A percentile compares a stretch with the other conserved stretches of the same genome.
phyloP scores from a whole-genome alignment of 1,139 yeast species.

The Lodderomyces jiufengensis region DNA sequence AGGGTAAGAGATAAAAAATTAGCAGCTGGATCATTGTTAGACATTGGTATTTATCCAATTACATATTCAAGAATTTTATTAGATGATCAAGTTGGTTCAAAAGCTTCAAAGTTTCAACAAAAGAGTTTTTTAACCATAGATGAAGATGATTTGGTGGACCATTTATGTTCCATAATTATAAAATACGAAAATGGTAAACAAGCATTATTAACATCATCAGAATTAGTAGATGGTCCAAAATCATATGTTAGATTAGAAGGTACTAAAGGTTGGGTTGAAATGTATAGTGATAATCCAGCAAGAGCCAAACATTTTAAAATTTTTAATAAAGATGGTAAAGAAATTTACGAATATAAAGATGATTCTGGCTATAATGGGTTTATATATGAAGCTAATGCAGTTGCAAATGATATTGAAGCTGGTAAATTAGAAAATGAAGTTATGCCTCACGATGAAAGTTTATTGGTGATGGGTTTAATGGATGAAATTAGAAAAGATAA shows the following conservation, averaged over 20 bases:
- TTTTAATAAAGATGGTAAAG: conserved; percentile 21
- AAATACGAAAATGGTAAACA: conserved; percentile 34
- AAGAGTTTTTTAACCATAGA: conserved; percentile 33
- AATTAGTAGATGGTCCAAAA: conserved; percentile 24
- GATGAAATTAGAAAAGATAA: conserved; percentile 41
- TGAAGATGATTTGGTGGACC: conserved; percentile 32
- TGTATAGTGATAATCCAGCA: conserved; percentile 36
- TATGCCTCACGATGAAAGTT: conserved; percentile 44
- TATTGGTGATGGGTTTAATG: conserved; percentile 41
- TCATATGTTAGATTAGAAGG: conserved; percentile 39
- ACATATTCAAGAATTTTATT: conserved; percentile 45
- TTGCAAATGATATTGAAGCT: conserved; percentile 37
- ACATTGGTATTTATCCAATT: conserved; percentile 56
- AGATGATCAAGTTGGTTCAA: conserved; percentile 28
- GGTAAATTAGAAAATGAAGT: conserved; percentile 31
- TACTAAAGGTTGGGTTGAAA: conserved; percentile 33
- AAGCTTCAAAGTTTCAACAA: conserved; percentile 25
- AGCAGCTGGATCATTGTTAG: conserved; percentile 62
- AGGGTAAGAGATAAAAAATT: conserved; percentile 42
- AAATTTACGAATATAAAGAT: conserved; percentile 25
- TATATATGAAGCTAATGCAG: conserved; percentile 51
- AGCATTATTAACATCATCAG: conserved; percentile 34
- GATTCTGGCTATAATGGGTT: conserved; percentile 38
- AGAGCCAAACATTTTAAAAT: conserved; percentile 27
- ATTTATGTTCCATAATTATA: conserved; percentile 30